These are phyloP conservation scores for Oryza glaberrima DNA, from an alignment of 176 grass and related monocot species.

Conservation along the genomic window DNA sequence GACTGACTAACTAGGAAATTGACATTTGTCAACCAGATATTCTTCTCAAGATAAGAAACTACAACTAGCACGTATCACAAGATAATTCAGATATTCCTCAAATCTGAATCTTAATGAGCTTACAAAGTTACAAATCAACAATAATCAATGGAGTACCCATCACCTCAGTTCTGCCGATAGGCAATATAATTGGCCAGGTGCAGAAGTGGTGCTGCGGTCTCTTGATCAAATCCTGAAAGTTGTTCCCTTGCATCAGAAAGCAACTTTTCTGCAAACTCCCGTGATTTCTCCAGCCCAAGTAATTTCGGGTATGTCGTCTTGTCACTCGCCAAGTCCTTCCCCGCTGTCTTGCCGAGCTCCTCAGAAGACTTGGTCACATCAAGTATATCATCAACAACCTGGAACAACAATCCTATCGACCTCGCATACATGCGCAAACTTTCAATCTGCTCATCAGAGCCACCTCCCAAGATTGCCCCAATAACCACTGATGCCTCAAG, in stretches of 20 bases:
- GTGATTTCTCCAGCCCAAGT: conserved; percentile 65
- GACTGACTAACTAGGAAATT: conserved; percentile 7
- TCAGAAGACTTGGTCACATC: conserved; percentile 78
- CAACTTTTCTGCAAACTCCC: conserved; percentile 70
- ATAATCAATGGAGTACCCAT: conserved; percentile 38
- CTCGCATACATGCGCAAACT: conserved; percentile 59
- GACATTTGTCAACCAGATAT: conserved; percentile 36
- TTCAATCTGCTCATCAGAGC: conserved; percentile 63
- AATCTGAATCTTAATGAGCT: conserved; percentile 32
- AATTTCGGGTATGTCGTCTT: conserved; percentile 88
- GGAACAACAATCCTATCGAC: conserved; percentile 78
- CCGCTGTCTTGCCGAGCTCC: conserved; percentile 77
- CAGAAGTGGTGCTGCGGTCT: conserved; percentile 70
- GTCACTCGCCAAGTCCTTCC: conserved; percentile 83
- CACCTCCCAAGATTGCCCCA: conserved; percentile 73
- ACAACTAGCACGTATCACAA: conserved; percentile 39
- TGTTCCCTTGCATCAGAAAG: conserved; percentile 58
- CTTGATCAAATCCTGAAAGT: conserved; percentile 60
- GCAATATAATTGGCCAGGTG: conserved; percentile 86
- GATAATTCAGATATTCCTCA: conserved; percentile 32
- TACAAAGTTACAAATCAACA: conserved; percentile 38
- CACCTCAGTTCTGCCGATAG: conserved; percentile 67
- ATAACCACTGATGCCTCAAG: conserved; percentile 81
- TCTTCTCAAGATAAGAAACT: conserved; percentile 36
- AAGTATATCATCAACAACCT: conserved; percentile 92